A percentile compares a stretch with the other conserved stretches of the same genome.
Conservation (phyloP, 2,329 filamentous ascomycete species). For the Stachybotrys elegans region DNA sequence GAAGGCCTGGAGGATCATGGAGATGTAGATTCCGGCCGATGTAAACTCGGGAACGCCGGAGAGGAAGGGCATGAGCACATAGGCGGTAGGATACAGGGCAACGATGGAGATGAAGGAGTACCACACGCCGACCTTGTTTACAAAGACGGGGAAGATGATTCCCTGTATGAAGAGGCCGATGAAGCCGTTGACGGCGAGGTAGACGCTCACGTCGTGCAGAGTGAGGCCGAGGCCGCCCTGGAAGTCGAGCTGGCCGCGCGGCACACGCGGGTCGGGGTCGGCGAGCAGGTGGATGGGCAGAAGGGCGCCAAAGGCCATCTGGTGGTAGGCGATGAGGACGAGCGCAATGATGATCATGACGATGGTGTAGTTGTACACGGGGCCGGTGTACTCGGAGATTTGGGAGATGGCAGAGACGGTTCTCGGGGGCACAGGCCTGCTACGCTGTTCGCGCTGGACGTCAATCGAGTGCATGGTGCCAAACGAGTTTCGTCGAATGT, state of each 20-base stretch:
- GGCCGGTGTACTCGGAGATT: conserved; percentile 17
- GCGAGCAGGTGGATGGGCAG: conserved; percentile 39
- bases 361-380: conserved; percentile 32
- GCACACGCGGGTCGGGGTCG: conserved; percentile 18
- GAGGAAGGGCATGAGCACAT: conserved; percentile 65
- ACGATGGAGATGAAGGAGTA: conserved; percentile 60
- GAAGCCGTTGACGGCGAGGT: conserved; percentile 64
- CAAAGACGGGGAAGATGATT: conserved; percentile 61
- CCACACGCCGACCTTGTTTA: conserved; percentile 62
- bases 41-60: conserved; percentile 52
- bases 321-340: conserved; percentile 37
- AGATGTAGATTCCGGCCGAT: conserved; percentile 60
- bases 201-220: conserved; percentile 61
- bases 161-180: conserved; percentile 71
- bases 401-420: not conserved
- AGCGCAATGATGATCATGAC: conserved; percentile 36
- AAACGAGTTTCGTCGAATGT: conserved; percentile 29
- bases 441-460: conserved; percentile 18
- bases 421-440: conserved; percentile 1
- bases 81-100: conserved; percentile 60
- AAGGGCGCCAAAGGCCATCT: conserved; percentile 38
- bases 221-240: conserved; percentile 61
- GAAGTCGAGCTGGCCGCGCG: conserved; percentile 30
- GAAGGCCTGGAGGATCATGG: conserved; percentile 60
- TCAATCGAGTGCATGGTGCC: conserved; percentile 36